Evolutionary conservation across 2,329 filamentous ascomycete genomes (phyloP).

Genomic region (Paecilomyces sp.): DNA sequence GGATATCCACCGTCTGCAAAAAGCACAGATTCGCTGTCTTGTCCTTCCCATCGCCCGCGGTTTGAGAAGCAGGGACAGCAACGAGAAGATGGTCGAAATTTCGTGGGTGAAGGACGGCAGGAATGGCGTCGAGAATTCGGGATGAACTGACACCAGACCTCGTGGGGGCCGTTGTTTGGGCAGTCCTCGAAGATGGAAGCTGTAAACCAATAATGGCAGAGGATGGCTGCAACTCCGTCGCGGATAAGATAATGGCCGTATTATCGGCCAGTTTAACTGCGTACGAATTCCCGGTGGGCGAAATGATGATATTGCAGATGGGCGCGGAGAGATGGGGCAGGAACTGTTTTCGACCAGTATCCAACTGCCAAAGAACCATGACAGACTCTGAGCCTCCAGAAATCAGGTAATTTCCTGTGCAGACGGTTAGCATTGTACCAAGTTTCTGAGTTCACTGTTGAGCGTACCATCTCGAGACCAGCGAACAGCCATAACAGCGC

Average conservation of each 20-base stretch:
- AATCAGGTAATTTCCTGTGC: slow-evolving; percentile 77
- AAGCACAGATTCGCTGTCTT: slow-evolving; percentile 46
- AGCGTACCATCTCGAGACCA: slow-evolving; percentile 80
- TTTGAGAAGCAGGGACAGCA: slow-evolving; percentile 54
- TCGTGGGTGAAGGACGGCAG: slow-evolving; percentile 56
- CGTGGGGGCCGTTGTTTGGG: slow-evolving; percentile 44
- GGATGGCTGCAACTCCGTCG: slow-evolving; percentile 77
- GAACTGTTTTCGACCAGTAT: slow-evolving; percentile 73
- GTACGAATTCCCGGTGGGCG: slow-evolving; percentile 71
- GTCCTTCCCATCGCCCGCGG: slow-evolving; percentile 24
- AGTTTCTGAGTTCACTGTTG: background rate
- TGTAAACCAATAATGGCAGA: slow-evolving; percentile 82
- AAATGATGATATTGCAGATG: slow-evolving; percentile 79
- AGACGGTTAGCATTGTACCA: slow-evolving; percentile 22
- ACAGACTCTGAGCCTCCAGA: slow-evolving; percentile 88
- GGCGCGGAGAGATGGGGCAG: slow-evolving; percentile 84
- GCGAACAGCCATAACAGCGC: slow-evolving; percentile 73
- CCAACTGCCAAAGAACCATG: slow-evolving; percentile 86
- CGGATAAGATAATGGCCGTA: slow-evolving; percentile 82
- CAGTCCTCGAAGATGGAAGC: slow-evolving; percentile 33
- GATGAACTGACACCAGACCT: slow-evolving; percentile 6
- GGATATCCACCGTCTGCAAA: slow-evolving; percentile 83
- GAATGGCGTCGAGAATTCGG: slow-evolving; percentile 28
- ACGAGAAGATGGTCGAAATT: slow-evolving; percentile 59
- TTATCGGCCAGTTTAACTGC: slow-evolving; percentile 84